phyloP scores from a whole-genome alignment of 306 rosid species.

The Vigna angularis region DNA sequence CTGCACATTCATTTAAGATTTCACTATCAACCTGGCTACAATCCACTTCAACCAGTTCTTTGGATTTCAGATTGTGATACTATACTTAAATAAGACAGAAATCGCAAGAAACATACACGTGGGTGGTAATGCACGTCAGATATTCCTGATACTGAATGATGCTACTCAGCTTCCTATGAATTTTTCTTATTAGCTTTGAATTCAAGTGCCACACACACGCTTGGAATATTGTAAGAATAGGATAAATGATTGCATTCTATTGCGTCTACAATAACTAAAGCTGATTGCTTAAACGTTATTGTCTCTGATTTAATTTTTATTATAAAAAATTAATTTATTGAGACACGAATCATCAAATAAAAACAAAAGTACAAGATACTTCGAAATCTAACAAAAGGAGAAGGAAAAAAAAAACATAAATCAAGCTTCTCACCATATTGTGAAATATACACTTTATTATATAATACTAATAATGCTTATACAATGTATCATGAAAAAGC shows the following conservation, averaged over 20 bases:
- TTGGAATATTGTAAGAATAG: background rate
- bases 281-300: no score
- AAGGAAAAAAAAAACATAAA: background rate
- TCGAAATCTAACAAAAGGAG: background rate
- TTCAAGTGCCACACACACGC: background rate
- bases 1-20: background rate
- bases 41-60: background rate
- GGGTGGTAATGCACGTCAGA: background rate
- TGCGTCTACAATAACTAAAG: background rate
- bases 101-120: background rate
- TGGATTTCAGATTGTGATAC: background rate
- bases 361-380: background rate
- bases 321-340: background rate
- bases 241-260: background rate
- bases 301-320: background rate
- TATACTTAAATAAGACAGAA: background rate
- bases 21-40: background rate
- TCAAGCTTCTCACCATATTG: background rate
- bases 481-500: constrained; percentile 14
- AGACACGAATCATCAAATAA: background rate
- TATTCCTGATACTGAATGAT: background rate
- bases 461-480: no score
- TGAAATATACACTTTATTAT: background rate
- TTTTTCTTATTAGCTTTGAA: background rate
- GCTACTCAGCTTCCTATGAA: background rate